Percentiles rank a stretch among this genome's conserved stretches.
These are phyloP conservation scores for Nakaseomyces kungkrabaensis DNA, from an alignment of 1,139 yeast genomes.

Conservation along the genomic window DNA sequence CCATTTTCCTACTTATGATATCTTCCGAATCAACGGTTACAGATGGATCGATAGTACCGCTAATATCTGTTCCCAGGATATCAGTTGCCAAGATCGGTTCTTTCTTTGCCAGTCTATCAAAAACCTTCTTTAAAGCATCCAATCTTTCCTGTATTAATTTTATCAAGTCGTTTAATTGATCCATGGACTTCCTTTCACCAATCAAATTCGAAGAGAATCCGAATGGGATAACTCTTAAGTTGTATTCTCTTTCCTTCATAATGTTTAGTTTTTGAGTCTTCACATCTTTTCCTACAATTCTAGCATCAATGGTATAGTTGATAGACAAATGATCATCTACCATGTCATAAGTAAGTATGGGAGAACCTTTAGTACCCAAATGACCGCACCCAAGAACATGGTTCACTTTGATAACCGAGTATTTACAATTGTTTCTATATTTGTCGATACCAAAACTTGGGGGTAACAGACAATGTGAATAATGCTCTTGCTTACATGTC, in stretches of 20 bases:
- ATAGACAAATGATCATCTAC: slow-evolving; percentile 22
- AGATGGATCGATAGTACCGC: slow-evolving; percentile 15
- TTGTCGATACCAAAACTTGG: slow-evolving; percentile 54
- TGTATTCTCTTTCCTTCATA: slow-evolving; percentile 24
- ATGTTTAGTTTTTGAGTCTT: slow-evolving; percentile 17
- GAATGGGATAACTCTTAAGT: slow-evolving; percentile 30
- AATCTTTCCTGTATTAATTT: slow-evolving; percentile 14
- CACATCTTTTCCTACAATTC: slow-evolving; percentile 21
- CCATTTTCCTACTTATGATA: slow-evolving; percentile 14
- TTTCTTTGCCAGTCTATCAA: slow-evolving; percentile 11
- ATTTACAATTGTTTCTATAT: slow-evolving; percentile 28
- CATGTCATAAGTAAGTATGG: slow-evolving; percentile 31
- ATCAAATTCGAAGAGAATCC: slow-evolving; percentile 23
- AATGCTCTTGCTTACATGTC: slow-evolving; percentile 43
- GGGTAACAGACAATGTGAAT: slow-evolving; percentile 49
- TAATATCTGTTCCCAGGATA: slow-evolving; percentile 16
- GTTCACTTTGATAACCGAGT: slow-evolving; percentile 26
- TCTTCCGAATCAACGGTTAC: slow-evolving; percentile 15
- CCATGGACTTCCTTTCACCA: slow-evolving; percentile 15
- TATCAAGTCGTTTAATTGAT: slow-evolving; percentile 13
- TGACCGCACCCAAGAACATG: slow-evolving; percentile 34
- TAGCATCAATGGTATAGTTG: slow-evolving; percentile 26
- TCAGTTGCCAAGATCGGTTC: slow-evolving; percentile 15
- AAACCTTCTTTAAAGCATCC: slow-evolving; percentile 14
- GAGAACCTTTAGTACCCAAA: slow-evolving; percentile 31